Percentiles rank a stretch among this genome's conserved stretches.
Conservation (phyloP, 345 rosid genomes). For the Boechera divaricarpa region DNA sequence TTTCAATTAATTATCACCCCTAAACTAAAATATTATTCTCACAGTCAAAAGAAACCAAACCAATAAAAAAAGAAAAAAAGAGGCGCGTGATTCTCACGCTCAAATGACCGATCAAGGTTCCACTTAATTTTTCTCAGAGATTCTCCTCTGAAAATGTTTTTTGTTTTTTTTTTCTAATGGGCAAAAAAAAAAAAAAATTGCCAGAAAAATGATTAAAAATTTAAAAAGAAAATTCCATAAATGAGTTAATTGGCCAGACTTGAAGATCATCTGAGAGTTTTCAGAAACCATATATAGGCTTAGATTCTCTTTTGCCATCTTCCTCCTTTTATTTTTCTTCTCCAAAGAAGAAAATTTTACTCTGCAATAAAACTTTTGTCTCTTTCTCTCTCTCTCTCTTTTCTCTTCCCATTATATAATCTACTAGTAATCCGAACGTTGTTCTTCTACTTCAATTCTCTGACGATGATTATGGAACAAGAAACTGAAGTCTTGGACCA, state of each 20-base stretch:
- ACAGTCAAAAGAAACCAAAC: slow-evolving; percentile 23
- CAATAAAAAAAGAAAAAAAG: neutral
- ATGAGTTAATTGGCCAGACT: slow-evolving; percentile 25
- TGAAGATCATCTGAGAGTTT: slow-evolving; percentile 23
- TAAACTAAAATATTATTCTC: neutral
- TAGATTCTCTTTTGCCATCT: slow-evolving; percentile 48
- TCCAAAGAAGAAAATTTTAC: neutral
- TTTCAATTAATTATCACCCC: slow-evolving; percentile 2
- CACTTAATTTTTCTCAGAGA: slow-evolving; percentile 27
- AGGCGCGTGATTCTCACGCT: slow-evolving; percentile 30
- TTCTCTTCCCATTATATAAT: slow-evolving; percentile 16
- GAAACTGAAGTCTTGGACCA: slow-evolving; percentile 50
- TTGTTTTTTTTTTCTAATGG: slow-evolving; percentile 16
- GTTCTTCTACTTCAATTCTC: slow-evolving; percentile 8
- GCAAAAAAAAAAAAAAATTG: neutral
- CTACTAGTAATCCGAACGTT: neutral
- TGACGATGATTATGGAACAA: slow-evolving; percentile 60
- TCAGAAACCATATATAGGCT: slow-evolving; percentile 37
- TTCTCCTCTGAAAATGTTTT: slow-evolving; percentile 22
- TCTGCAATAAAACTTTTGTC: neutral
- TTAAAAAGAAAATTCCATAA: slow-evolving; percentile 20
- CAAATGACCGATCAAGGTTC: neutral
- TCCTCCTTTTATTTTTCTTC: slow-evolving; percentile 5
- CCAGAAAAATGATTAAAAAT: neutral
- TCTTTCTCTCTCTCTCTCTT: slow-evolving; percentile 25